Evolutionary conservation across 1,139 yeast genomes (phyloP).

Genomic region (Taiozyma onychis): DNA sequence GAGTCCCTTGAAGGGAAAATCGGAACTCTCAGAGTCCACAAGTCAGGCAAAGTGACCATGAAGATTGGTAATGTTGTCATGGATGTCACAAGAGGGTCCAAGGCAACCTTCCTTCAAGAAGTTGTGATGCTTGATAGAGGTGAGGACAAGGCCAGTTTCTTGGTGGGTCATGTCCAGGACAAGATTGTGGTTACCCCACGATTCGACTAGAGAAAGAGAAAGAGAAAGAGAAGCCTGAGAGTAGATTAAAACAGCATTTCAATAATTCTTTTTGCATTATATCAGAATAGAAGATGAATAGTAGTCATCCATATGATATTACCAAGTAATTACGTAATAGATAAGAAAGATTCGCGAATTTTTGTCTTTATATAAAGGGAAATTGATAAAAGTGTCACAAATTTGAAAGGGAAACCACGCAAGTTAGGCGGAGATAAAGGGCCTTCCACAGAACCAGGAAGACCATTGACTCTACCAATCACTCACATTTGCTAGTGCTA

Average conservation of each 20-base stretch:
- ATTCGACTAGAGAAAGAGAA: background rate
- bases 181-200: conserved; percentile 38
- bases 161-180: conserved; percentile 55
- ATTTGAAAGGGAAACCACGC: background rate
- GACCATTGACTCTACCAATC: background rate
- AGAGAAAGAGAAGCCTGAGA: background rate
- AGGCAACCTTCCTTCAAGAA: conserved; percentile 70
- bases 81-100: conserved; percentile 71
- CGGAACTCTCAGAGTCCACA: conserved; percentile 70
- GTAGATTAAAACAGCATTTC: background rate
- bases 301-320: no score
- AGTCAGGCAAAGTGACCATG: conserved; percentile 75
- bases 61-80: conserved; percentile 65
- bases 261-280: background rate
- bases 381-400: background rate
- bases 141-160: conserved; percentile 39
- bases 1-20: conserved; percentile 46
- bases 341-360: background rate
- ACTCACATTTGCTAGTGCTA: no score
- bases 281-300: background rate
- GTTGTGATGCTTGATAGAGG: conserved; percentile 48
- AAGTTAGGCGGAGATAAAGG: background rate
- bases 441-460: background rate
- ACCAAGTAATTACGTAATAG: background rate
- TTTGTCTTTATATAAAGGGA: background rate